Evolutionary conservation across 495 filamentous ascomycete genomes (phyloP).

Genomic region (Penicillium lividum): DNA sequence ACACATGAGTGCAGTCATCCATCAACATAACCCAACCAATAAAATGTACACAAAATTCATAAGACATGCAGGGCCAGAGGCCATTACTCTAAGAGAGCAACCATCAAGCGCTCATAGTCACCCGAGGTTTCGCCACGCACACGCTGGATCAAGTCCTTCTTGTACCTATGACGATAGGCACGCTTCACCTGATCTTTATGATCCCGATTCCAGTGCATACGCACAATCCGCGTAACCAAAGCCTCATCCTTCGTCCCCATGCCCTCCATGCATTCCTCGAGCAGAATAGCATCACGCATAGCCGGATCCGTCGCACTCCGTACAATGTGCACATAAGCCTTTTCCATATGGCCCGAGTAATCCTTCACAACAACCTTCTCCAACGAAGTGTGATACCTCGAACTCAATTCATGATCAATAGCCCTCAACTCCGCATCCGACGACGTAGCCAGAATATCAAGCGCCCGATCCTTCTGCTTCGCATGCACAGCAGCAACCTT

Average conservation of each 20-base stretch:
- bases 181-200: constrained; percentile 71
- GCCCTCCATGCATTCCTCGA: constrained; percentile 87
- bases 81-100: constrained; percentile 40
- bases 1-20: not conserved
- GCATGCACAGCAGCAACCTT: constrained; percentile 75
- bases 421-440: constrained; percentile 81
- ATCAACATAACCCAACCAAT: not conserved
- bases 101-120: constrained; percentile 67
- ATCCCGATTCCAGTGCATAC: constrained; percentile 74
- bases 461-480: constrained; percentile 76
- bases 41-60: not conserved
- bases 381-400: constrained; percentile 63
- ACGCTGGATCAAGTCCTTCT: constrained; percentile 58
- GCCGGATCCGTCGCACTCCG: constrained; percentile 75
- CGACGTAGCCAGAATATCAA: constrained; percentile 68
- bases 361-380: constrained; percentile 73
- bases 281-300: constrained; percentile 72
- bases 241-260: constrained; percentile 82
- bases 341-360: constrained; percentile 91
- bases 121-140: constrained; percentile 84
- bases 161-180: constrained; percentile 68
- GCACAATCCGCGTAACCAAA: constrained; percentile 71
- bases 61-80: not conserved
- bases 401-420: constrained; percentile 68
- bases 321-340: constrained; percentile 77